These are phyloP conservation scores for Porphyra umbilicalis DNA, from an alignment of 31 red algal species.

Conservation along the genomic window DNA sequence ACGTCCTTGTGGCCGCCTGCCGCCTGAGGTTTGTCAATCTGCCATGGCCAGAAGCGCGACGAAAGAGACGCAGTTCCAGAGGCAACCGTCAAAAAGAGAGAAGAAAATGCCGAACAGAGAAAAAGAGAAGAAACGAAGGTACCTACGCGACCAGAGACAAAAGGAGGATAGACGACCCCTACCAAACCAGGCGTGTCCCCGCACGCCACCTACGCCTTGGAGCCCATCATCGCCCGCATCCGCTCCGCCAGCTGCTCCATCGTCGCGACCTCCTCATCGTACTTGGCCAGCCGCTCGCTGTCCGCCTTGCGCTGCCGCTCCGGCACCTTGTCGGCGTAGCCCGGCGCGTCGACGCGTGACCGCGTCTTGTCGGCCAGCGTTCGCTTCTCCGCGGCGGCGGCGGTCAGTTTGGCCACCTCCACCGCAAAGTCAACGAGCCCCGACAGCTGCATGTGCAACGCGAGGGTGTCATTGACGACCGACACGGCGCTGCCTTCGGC, in stretches of 20 bases:
- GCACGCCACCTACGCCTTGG: not conserved
- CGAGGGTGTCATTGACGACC: slow-evolving; percentile 53
- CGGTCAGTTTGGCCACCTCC: slow-evolving; percentile 76
- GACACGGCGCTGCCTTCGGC: slow-evolving; percentile 57
- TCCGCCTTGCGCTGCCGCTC: slow-evolving; percentile 34
- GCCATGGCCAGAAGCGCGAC: too few relatives aligned
- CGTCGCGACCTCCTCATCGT: not conserved
- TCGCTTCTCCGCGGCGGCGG: slow-evolving; percentile 48
- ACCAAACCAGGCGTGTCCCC: too few relatives aligned
- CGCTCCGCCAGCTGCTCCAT: slow-evolving; percentile 3
- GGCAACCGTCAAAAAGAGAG: too few relatives aligned
- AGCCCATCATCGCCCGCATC: not conserved
- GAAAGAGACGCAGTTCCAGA: too few relatives aligned
- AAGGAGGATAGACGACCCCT: too few relatives aligned
- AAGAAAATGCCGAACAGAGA: too few relatives aligned
- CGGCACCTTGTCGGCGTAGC: slow-evolving; percentile 80
- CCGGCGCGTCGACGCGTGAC: slow-evolving; percentile 63
- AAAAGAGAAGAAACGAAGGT: too few relatives aligned
- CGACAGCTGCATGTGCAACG: slow-evolving; percentile 55
- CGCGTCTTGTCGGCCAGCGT: slow-evolving; percentile 47
- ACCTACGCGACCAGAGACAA: too few relatives aligned
- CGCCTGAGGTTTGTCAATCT: too few relatives aligned
- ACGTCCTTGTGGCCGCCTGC: too few relatives aligned
- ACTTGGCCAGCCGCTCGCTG: not conserved
- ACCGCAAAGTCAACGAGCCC: slow-evolving; percentile 83